Conservation (phyloP, 768 basidiomycete species). For the Mycena amicta region DNA sequence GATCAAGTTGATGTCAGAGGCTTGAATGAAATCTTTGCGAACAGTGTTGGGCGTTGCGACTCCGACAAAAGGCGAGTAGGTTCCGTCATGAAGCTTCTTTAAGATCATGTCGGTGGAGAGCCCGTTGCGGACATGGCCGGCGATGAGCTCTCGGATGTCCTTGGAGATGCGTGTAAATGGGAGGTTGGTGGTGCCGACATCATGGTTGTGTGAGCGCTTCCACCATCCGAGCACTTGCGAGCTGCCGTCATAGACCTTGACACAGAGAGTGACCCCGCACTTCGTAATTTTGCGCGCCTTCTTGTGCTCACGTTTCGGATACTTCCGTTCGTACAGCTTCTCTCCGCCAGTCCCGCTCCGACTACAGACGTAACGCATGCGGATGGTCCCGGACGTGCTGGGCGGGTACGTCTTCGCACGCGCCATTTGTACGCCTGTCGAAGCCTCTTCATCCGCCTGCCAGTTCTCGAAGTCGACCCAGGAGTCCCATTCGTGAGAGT, state of each 20-base stretch:
- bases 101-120: no score
- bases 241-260: background rate
- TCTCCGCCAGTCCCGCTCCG: background rate
- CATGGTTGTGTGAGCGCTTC: no score
- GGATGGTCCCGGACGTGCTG: background rate
- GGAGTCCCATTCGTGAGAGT: background rate
- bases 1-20: conserved; percentile 7
- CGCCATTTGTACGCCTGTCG: background rate
- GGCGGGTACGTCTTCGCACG: background rate
- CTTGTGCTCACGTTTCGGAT: background rate
- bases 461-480: background rate
- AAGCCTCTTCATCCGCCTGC: background rate
- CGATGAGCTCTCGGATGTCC: no score
- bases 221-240: background rate
- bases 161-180: no score
- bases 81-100: no score
- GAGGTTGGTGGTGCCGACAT: no score
- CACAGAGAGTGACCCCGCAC: background rate
- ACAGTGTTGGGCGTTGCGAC: no score
- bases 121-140: no score
- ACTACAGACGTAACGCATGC: background rate
- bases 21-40: conserved; percentile 6
- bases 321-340: background rate
- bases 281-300: background rate
- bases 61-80: no score